Conservation (phyloP, 306 rosid genomes). For the Amphicarpaea edgeworthii region DNA sequence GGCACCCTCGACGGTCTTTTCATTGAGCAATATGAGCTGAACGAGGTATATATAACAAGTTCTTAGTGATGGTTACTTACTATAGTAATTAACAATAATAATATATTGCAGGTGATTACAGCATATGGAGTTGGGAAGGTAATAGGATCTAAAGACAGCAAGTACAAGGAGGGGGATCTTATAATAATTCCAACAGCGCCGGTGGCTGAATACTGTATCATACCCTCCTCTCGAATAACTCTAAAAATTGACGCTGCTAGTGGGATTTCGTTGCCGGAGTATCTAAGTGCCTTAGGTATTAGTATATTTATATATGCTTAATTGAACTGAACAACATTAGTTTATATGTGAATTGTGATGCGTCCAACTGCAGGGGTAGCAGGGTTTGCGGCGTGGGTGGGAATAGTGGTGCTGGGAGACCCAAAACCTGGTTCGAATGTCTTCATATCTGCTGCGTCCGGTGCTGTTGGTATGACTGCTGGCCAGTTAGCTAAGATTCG, state of each 20-base stretch:
- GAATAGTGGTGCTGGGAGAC: slow-evolving; percentile 60
- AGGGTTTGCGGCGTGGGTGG: slow-evolving; percentile 79
- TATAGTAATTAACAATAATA: too few species aligned
- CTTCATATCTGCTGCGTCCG: slow-evolving; percentile 70
- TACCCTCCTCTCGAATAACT: slow-evolving; percentile 44
- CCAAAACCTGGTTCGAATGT: slow-evolving; percentile 63
- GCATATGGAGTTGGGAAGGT: slow-evolving; percentile 55
- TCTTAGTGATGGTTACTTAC: too few species aligned
- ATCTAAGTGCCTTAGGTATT: slow-evolving; percentile 58
- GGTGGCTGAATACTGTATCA: slow-evolving; percentile 51
- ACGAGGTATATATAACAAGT: too few species aligned
- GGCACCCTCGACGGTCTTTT: slow-evolving; percentile 61
- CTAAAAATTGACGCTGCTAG: slow-evolving; percentile 49
- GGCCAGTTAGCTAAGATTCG: slow-evolving; percentile 74
- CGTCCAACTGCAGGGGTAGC: slow-evolving; percentile 59
- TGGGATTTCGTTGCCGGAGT: slow-evolving; percentile 60
- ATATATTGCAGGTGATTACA: slow-evolving; percentile 52
- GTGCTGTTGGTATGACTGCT: slow-evolving; percentile 74
- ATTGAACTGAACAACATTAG: too few species aligned
- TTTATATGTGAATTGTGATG: too few species aligned
- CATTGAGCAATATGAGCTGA: slow-evolving; percentile 44
- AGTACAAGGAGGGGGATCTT: slow-evolving; percentile 54
- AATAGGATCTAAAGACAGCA: slow-evolving; percentile 49
- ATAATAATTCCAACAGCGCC: slow-evolving; percentile 45
- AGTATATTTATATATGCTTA: too few species aligned